A percentile compares a stretch with the other conserved stretches of the same genome.
phyloP scores from a whole-genome alignment of 2,329 filamentous ascomycete genomes.

The Aspergillus quadricinctus region DNA sequence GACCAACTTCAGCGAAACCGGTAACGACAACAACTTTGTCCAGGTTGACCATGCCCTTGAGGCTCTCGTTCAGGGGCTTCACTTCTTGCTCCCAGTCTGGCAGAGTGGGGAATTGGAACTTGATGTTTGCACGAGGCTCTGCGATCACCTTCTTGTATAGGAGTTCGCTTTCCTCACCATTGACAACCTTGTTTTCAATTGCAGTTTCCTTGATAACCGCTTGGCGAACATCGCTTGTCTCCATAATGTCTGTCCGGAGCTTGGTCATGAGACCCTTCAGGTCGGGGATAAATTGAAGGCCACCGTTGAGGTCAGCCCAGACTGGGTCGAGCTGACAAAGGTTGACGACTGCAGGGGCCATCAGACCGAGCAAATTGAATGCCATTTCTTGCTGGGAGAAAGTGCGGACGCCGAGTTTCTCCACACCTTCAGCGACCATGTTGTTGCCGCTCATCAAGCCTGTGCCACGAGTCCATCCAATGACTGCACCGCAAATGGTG shows the following conservation, averaged over 20 bases:
- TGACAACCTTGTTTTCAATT: constrained; percentile 95
- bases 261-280: constrained; percentile 91
- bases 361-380: constrained; percentile 93
- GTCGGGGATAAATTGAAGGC: constrained; percentile 94
- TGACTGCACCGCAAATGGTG: constrained; percentile 95
- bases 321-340: constrained; percentile 94
- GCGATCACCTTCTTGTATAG: constrained; percentile 93
- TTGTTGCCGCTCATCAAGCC: constrained; percentile 98
- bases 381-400: constrained; percentile 99
- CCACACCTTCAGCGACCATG: constrained; percentile 92
- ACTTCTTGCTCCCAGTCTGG: constrained; percentile 91
- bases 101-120: constrained; percentile 87
- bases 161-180: constrained; percentile 85
- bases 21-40: constrained; percentile 98
- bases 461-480: constrained; percentile 97
- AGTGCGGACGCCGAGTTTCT: constrained; percentile 92
- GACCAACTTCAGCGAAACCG: constrained; percentile 76
- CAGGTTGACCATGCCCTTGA: constrained; percentile 97
- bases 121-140: constrained; percentile 93
- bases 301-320: constrained; percentile 95
- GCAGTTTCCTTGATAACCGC: constrained; percentile 94
- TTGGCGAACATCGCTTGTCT: constrained; percentile 87
- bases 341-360: constrained; percentile 91
- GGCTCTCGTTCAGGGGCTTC: constrained; percentile 77
- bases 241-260: constrained; percentile 89